Conservation (phyloP, 2,329 filamentous ascomycete genomes). For the Setomelanomma holmii region DNA sequence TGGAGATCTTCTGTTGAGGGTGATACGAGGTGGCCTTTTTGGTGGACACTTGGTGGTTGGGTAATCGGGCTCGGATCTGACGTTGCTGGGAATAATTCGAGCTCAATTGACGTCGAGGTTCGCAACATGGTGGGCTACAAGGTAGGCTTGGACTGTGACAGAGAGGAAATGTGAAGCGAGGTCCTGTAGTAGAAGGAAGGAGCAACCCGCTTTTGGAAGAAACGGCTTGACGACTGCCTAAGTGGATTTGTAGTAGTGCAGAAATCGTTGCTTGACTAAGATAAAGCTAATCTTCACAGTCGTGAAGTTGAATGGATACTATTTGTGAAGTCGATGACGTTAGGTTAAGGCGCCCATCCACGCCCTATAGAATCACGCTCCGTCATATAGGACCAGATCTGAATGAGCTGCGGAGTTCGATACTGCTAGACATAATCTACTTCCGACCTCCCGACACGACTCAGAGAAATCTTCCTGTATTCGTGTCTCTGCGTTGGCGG, state of each 20-base stretch:
- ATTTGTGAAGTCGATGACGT: background rate
- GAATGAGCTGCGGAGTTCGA: too few relatives aligned
- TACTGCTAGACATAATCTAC: too few relatives aligned
- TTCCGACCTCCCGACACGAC: too few relatives aligned
- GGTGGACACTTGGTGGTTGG: conserved; percentile 15
- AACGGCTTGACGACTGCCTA: too few relatives aligned
- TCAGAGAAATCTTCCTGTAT: too few relatives aligned
- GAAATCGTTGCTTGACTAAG: background rate
- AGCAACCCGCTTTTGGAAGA: too few relatives aligned
- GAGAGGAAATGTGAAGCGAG: too few relatives aligned
- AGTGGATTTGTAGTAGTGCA: background rate
- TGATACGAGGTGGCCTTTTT: conserved; percentile 17
- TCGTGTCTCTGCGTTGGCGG: too few relatives aligned
- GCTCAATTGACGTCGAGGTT: conserved; percentile 35
- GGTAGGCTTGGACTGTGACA: too few relatives aligned
- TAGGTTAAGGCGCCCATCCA: background rate
- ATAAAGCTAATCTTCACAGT: too few relatives aligned
- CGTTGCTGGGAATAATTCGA: conserved; percentile 18
- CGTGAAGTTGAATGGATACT: too few relatives aligned
- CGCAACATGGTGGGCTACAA: conserved; percentile 30
- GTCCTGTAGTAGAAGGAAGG: too few relatives aligned
- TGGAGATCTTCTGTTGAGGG: conserved; percentile 15
- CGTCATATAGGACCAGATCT: background rate
- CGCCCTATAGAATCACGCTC: background rate
- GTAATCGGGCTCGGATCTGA: conserved; percentile 16